These are phyloP conservation scores for Symbiodinium pilosum DNA, from an alignment of 73 alveolate genomes.

Conservation along the genomic window DNA sequence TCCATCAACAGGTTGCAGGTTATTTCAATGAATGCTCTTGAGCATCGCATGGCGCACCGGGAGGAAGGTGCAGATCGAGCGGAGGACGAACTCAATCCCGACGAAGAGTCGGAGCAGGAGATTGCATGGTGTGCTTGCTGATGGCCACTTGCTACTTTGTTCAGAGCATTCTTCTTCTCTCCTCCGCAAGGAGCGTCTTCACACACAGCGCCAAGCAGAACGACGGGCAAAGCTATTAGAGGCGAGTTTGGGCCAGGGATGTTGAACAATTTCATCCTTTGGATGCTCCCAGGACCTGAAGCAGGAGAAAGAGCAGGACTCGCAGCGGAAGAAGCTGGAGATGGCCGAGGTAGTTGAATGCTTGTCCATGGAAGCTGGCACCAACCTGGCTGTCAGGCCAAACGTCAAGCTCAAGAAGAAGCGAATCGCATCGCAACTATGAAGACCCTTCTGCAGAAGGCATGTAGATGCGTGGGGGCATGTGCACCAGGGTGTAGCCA, in stretches of 20 bases:
- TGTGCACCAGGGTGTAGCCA: background rate
- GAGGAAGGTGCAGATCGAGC: background rate
- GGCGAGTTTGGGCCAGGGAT: background rate
- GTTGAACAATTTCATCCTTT: background rate
- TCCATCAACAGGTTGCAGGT: no score
- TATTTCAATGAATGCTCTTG: no score
- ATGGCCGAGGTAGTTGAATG: conserved; percentile 16
- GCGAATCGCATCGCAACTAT: background rate
- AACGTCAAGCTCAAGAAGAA: background rate
- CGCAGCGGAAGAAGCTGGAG: background rate
- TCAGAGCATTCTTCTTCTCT: no score
- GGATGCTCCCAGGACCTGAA: background rate
- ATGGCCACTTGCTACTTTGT: no score
- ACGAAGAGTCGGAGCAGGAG: conserved; percentile 2
- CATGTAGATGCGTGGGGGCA: background rate
- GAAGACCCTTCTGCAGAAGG: background rate
- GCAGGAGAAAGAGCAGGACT: background rate
- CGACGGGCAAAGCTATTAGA: background rate
- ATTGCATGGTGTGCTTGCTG: background rate
- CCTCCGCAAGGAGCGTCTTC: conserved; percentile 2
- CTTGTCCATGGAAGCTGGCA: no score
- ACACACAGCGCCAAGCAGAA: conserved; percentile 16
- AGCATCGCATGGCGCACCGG: no score
- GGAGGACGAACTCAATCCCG: background rate
- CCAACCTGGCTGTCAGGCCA: background rate